Evolutionary conservation across 192 early-diverging fungal genomes (phyloP), one percentile per base, ranked within the genome.

Genomic region (Cladochytrium replicatum): DNA sequence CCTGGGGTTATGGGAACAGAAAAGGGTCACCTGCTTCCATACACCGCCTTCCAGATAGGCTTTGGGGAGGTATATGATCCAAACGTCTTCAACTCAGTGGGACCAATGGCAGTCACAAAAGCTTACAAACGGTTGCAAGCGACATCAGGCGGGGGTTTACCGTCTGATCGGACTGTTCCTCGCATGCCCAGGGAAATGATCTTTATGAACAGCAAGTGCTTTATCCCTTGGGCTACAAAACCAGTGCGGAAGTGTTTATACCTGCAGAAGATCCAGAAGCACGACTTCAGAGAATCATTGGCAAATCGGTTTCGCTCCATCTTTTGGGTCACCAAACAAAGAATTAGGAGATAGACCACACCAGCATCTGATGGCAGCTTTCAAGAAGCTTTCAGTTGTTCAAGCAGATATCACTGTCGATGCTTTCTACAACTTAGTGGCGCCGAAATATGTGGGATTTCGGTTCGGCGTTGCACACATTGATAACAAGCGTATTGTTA

Each of bases 241-340:
- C 45, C 13, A 63, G 61, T 39, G 57, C 48, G 61, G 19, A 61
- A 42, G 61, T 52, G n/a, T 63, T 63, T 44, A 21, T 43, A 43
- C 26, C 46, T 3, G 32, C 9, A 13, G 8, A 22, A 2, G 55
- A 29, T 6, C 53, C 21, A 1, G 50, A 59, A n/a, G 50, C 26
- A 9, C 19, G 17, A 2, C 38, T 28, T n/a, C 24, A 58, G 13
- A 11, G 38, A 2, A 17, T 58, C 9, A n/a, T 24, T 7, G n/a
- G 49, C 21, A 41, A 44, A 0, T 43, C 50, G 2, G 7, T 50
- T 17, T 56, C 50, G 4, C 32, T 63, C 1, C 61, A 63, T 46
- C 29, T 63, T 21, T 63, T 58, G 27, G 61, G 61, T 24, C 61
- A 63, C 43, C 51, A 56, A 29, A 63, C 61, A n/a, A 55, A 57